Percentiles rank a stretch among this genome's conserved stretches.
Evolutionary conservation across 768 basidiomycete genomes (phyloP).

Genomic region (Tricholoma sp.): DNA sequence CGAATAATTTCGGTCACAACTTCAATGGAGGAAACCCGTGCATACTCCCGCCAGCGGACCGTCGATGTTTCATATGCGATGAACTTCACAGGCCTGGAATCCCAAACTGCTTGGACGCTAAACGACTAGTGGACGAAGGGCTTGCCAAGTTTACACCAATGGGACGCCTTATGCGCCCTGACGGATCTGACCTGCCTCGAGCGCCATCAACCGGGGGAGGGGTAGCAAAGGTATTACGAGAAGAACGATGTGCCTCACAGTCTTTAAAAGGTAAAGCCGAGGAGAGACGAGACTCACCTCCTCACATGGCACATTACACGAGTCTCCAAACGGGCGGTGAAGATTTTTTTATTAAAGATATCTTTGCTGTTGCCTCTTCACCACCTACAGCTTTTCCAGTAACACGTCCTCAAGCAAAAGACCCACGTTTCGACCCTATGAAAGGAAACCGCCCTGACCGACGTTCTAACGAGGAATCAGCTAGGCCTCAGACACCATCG

Average conservation of each 20-base stretch:
- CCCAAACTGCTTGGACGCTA: not conserved
- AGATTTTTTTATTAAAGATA: not conserved
- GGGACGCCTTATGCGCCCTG: not conserved
- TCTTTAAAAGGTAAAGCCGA: too few species aligned
- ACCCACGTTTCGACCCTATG: not conserved
- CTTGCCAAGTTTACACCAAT: not conserved
- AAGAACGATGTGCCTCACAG: not conserved
- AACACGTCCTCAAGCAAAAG: not conserved
- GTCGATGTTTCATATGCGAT: slow-evolving; percentile 9
- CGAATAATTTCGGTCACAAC: too few species aligned
- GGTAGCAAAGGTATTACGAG: not conserved
- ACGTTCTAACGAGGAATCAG: not conserved
- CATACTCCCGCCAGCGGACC: too few species aligned
- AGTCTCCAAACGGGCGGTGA: too few species aligned
- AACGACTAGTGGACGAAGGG: not conserved
- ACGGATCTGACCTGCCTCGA: not conserved
- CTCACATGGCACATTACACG: too few species aligned
- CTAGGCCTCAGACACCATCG: too few species aligned
- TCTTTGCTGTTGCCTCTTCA: not conserved
- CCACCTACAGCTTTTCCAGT: not conserved
- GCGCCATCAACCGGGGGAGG: not conserved
- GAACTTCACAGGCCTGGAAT: not conserved
- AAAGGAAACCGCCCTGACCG: not conserved
- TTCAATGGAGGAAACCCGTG: too few species aligned
- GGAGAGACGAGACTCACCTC: too few species aligned